A percentile compares a stretch with the other conserved stretches of the same genome.
These are phyloP conservation scores for Diversispora epigaea DNA, from an alignment of 192 early-diverging fungal genomes.

Conservation along the genomic window DNA sequence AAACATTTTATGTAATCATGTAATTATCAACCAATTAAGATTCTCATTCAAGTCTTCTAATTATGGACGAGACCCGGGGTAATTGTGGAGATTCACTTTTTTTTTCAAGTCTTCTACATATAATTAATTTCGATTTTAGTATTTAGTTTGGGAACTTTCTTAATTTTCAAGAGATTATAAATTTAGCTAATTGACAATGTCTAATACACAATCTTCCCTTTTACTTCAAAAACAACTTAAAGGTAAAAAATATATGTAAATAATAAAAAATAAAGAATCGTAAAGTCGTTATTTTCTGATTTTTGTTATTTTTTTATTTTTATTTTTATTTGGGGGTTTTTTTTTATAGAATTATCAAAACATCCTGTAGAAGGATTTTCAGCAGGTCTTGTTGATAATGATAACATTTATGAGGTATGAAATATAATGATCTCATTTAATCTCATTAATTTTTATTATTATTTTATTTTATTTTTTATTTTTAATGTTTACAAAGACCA, in stretches of 20 bases:
- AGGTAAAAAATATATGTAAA: not conserved
- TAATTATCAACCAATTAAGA: too few relatives aligned
- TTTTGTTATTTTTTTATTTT: not conserved
- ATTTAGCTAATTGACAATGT: constrained; percentile 33
- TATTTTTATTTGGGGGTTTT: not conserved
- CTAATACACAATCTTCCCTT: constrained; percentile 22
- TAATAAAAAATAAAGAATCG: not conserved
- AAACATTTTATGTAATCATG: too few relatives aligned
- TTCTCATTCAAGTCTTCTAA: too few relatives aligned
- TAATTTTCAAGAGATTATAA: too few relatives aligned
- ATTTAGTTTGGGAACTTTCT: too few relatives aligned
- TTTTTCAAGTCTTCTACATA: too few relatives aligned
- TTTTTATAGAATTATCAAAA: constrained; percentile 67
- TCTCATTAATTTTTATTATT: not conserved
- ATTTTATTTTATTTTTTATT: constrained; percentile 7
- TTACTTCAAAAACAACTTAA: constrained; percentile 32
- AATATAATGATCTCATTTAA: too few relatives aligned
- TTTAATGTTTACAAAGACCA: not conserved
- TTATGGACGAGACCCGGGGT: too few relatives aligned
- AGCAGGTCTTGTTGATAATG: constrained; percentile 83
- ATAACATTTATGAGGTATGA: constrained; percentile 83
- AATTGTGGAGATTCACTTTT: too few relatives aligned
- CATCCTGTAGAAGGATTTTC: constrained; percentile 80
- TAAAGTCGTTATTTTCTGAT: not conserved
- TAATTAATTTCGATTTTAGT: too few relatives aligned